Base-by-base conservation (phyloP, 2,329 filamentous ascomycete genomes). In the Teratosphaeria gauchensis region DNA sequence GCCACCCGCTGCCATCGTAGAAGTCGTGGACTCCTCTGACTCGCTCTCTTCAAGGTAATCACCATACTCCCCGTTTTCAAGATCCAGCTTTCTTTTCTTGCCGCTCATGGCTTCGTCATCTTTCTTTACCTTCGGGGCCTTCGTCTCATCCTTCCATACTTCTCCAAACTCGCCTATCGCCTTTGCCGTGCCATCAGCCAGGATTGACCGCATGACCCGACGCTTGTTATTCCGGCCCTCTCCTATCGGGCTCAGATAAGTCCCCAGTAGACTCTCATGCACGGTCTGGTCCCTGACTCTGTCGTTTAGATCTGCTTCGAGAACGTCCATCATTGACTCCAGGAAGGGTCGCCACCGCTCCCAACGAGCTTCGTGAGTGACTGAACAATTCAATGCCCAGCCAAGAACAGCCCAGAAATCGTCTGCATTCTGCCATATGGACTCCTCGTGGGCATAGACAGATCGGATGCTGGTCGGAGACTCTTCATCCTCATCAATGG, bases 301-400 rank as follows among this genome's bases (percentile, higher is more conserved):
- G 61, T 84, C 82, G 5, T 80, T 72, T 71, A 88, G 85, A 66
- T 95, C 89, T 2, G 78, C 76, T 63, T 94, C 87, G 12, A 96
- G 76, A 6, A 88, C 83, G 66, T 92, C 87, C 4, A 95, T 73
- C 80, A 96, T 87, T 61, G 88, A 85, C 35, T 86, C 82, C 14
- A 97, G 77, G 88, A 90, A 96, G 7, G 84, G 74, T 65, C 81
- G 84, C 91, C 92, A 97, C 68, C 85, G 82, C 55, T 79, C 81
- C 92, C 94, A 97, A 21, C 92, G 82, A 48, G 82, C 80, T 1
- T 84, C 84, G 65, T 92, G 80, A 33, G 82, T 72, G 1, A 88
- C 81, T 56, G 90, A 92, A 75, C 92, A 97, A 70, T 92, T 94
- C 72, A 97, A 91, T 0, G 89, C 88, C 94, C 94, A 97, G 3